These are phyloP conservation scores for Suhomyces bolitotheri DNA, from an alignment of 1,139 yeast genomes.

Conservation along the genomic window DNA sequence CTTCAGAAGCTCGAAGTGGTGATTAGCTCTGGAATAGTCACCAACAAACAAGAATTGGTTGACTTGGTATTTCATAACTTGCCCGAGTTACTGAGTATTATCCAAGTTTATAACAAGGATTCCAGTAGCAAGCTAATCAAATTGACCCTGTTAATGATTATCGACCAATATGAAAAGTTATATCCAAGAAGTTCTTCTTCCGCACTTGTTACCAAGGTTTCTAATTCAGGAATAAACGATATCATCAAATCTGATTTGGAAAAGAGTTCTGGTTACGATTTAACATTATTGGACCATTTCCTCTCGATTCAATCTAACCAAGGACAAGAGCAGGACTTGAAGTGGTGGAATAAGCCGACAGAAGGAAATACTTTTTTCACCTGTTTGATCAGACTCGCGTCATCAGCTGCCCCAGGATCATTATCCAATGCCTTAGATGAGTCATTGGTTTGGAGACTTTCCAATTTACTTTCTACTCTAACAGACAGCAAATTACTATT, in stretches of 20 bases:
- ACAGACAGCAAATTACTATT: conserved; percentile 40
- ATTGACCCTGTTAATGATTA: conserved; percentile 28
- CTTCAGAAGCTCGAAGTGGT: conserved; percentile 53
- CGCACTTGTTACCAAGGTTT: conserved; percentile 18
- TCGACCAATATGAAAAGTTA: conserved; percentile 25
- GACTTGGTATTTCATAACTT: conserved; percentile 31
- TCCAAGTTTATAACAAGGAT: conserved; percentile 19
- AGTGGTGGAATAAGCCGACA: conserved; percentile 68
- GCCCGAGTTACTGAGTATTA: conserved; percentile 29
- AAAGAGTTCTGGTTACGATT: conserved; percentile 48
- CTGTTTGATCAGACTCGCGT: conserved; percentile 51
- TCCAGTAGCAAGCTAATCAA: conserved; percentile 21
- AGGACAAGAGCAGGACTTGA: conserved; percentile 36
- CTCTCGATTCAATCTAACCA: conserved; percentile 42
- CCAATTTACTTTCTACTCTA: conserved; percentile 26
- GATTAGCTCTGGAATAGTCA: conserved; percentile 30
- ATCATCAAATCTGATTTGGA: conserved; percentile 20
- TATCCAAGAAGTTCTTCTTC: conserved; percentile 20
- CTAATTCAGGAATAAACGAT: conserved; percentile 23
- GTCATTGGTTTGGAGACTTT: conserved; percentile 25
- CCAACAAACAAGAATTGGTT: conserved; percentile 28
- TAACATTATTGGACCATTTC: conserved; percentile 52
- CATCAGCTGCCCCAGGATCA: conserved; percentile 30
- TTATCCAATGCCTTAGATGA: conserved; percentile 21
- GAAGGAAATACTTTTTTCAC: conserved; percentile 57